Evolutionary conservation across 306 rosid species (phyloP), one percentile per base, ranked within the genome.

Genomic region (Oemleria cerasiformis): DNA sequence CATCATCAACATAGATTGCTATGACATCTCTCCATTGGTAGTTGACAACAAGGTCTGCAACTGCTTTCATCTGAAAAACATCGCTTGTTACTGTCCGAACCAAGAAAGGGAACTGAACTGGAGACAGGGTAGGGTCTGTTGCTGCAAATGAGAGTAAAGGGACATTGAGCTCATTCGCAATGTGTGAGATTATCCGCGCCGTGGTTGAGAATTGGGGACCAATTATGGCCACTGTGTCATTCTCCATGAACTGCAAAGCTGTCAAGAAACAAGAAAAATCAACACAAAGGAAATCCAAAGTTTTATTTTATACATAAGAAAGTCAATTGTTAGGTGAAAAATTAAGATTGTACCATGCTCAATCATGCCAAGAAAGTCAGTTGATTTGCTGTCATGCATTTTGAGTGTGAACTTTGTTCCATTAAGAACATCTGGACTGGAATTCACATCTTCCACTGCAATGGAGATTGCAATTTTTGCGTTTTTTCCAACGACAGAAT

Each of bases 121-220:
- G 71, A 7, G 73, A 17, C 9, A 72, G 57, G 2, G 77, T 65
- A 4, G 68, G 65, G 60, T 78, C 81, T 21, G 81, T 78, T 13
- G 81, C 81, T 23, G 90, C 77, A 80, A 83, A 86, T n/a, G 87
- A 86, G 15, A 86, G 50, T 3, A 86, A 68, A 64, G 90, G 90
- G 2, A 83, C 84, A 57, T 73, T 80, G 49, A 86, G 80, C 73
- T 86, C 90, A 71, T 86, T 78, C n/a, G 84, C 90, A 16, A 86
- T 70, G 9, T 86, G 90, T 25, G 86, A 78, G 63, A 86, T 73
- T 15, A 80, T 77, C 64, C 80, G 90, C 42, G 85, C 85, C 38
- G 79, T 80, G 1, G 82, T 85, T 14, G 87, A 86, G 66, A 56
- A 80, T 30, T 86, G 84, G 16, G 90, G 90, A 60, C 90, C 90